Evolutionary conservation across 805 yeast genomes (phyloP), one percentile per base, ranked within the genome.

Genomic region (Zygotorulaspora florentina): DNA sequence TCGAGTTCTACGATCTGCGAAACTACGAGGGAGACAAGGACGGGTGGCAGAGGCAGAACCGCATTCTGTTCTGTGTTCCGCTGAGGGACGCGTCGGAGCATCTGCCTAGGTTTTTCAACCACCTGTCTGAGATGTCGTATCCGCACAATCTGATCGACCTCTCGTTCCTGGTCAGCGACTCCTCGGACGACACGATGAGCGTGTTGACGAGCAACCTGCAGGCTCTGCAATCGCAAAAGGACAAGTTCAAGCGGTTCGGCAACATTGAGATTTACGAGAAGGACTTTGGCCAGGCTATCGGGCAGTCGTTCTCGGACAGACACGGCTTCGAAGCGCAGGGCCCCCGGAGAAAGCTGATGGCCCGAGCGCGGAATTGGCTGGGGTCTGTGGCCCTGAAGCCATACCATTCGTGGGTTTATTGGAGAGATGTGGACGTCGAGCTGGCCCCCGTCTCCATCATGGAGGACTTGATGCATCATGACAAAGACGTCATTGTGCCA

Each of bases 341-440:
- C 10, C 95, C 95, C 37, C 76, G 98, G 64, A 75, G 98, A 59
- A 91, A 91, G 65, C 75, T 88, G 55, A 91, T 91, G 98, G 98
- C 95, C 3, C 75, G 89, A 48, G 97, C 97, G 5, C 76, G 98
- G 64, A 91, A 91, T 66, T 91, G 98, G 98, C 70, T 91, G 35
- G 79, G 89, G 62, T 72, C 91, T 0, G 88, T 85, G 6, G 95
- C 96, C 1, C 66, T 91, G 40, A 83, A 82, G 64, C 97, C 98
- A 1, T 82, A 91, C 64, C 98, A 91, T 64, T 81, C 95, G 7
- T 89, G 90, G 85, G 96, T 91, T 7, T 89, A 90, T 65, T 91
- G 98, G 98, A 75, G 98, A 67, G 98, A 91, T 70, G 96, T 93
- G 10, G 98, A 91, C 66, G 96, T 91, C n/a, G 96, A 90, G 64